Base-by-base conservation (phyloP, 768 basidiomycete genomes). In the Mrakia frigida region DNA sequence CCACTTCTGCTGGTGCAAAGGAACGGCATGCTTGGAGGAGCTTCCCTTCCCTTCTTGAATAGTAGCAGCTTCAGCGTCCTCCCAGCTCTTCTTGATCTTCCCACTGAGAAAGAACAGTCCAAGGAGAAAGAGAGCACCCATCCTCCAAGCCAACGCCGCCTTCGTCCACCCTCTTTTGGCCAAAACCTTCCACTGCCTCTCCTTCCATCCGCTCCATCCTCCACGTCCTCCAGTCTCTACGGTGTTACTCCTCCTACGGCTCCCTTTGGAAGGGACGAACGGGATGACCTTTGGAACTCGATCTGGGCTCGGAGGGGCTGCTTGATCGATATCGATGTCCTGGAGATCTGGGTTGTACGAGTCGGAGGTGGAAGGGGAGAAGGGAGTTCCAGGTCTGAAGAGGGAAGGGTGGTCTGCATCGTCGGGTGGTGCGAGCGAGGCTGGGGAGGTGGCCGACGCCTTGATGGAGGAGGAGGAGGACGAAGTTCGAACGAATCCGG, bases 151-250 rank as follows among this genome's bases (percentile, higher is more conserved):
- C 28, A 75, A 7, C 1, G 52, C 52, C 39, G 39, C 60, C 10
- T 39, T 50, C 13, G 68, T 70, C 74, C 74, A 75, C 23, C 74
- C 74, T 23, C 74, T 33, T 56, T 75, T 75, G 3, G 39, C 25
- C 25, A 75, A 41, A 14, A 59, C n/a, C 68, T 75, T 75, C 56
- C 28, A 59, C 68, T 70, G 33, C 11, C 74, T 52, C 37, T 46
- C 41, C 35, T 59, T n/a, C 56, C 67, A 41, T 6, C 74, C 74
- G n/a, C 50, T 21, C 74, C 67, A 75, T 25, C 74, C 74, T 53
- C 70, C 70, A 35, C 70, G n/a, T 10, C 46, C 70, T 23, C 68
- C 59, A 21, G 39, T 60, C 53, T 70, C 68, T 28, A 69, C 35
- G 53, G 74, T 61, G 31, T 53, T 75, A 25, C 37, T 43, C 41